Percentiles rank a stretch among this genome's conserved stretches.
Evolutionary conservation across 2,329 filamentous ascomycete species (phyloP).

Genomic region (Canariomyces notabilis): DNA sequence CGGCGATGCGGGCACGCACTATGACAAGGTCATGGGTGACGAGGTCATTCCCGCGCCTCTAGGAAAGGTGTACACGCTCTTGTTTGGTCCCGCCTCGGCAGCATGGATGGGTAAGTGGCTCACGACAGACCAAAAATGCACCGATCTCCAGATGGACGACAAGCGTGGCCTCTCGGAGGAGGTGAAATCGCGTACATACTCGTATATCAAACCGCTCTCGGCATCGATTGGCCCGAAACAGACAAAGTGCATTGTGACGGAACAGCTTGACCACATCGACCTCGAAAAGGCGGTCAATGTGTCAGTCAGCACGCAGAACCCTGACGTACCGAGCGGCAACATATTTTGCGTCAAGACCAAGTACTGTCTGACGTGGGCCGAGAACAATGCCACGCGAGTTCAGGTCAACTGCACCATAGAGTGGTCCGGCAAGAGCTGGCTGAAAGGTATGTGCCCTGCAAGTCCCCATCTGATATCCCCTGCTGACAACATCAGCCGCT

Average conservation of each 20-base stretch:
- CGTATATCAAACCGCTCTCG: conserved; percentile 87
- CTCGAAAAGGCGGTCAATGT: conserved; percentile 82
- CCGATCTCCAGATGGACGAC: conserved; percentile 81
- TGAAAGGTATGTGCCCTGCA: conserved; percentile 65
- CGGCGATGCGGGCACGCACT: conserved; percentile 71
- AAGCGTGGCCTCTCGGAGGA: conserved; percentile 73
- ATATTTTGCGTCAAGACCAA: conserved; percentile 88
- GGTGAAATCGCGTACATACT: conserved; percentile 68
- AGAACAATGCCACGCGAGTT: conserved; percentile 77
- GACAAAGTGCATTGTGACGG: conserved; percentile 87
- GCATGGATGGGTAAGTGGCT: conserved; percentile 85
- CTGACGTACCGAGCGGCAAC: conserved; percentile 91
- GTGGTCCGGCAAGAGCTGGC: conserved; percentile 97
- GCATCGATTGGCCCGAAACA: conserved; percentile 84
- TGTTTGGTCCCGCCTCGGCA: conserved; percentile 78
- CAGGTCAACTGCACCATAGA: conserved; percentile 88
- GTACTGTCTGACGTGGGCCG: conserved; percentile 90
- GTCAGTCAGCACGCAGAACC: conserved; percentile 79
- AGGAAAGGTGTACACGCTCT: conserved; percentile 82
- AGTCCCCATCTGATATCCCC: not conserved
- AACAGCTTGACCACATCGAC: conserved; percentile 79
- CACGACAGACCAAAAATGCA: conserved; percentile 79
- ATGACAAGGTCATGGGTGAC: conserved; percentile 79
- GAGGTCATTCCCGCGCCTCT: conserved; percentile 81
- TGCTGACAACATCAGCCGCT: conserved; percentile 53